Evolutionary conservation across 202 grass and related monocot genomes (phyloP).

Genomic region (Schoenoplectus tabernaemontani): DNA sequence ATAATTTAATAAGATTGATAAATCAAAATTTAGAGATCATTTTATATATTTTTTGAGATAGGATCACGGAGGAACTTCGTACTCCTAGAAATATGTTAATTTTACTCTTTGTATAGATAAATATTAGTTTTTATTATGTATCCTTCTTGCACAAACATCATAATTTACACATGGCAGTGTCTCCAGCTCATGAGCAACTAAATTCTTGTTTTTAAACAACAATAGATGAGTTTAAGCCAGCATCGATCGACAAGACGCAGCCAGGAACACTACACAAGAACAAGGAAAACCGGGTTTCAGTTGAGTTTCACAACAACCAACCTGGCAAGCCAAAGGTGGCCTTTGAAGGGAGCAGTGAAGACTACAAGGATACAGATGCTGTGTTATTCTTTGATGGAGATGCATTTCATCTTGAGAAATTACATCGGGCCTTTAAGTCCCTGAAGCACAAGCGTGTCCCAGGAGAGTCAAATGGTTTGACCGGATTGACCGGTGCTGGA

Average conservation of each 20-base stretch:
- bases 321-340: slow-evolving; percentile 76
- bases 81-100: no score
- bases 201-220: slow-evolving; percentile 16
- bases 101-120: no score
- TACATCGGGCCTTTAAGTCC: slow-evolving; percentile 83
- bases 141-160: neutral
- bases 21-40: no score
- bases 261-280: slow-evolving; percentile 71
- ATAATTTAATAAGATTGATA: no score
- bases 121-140: no score
- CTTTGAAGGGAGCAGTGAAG: slow-evolving; percentile 92
- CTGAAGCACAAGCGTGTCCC: slow-evolving; percentile 78
- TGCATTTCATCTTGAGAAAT: slow-evolving; percentile 68
- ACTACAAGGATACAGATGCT: slow-evolving; percentile 88
- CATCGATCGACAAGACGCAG: slow-evolving; percentile 96
- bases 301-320: slow-evolving; percentile 97
- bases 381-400: slow-evolving; percentile 92
- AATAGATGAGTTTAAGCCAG: slow-evolving; percentile 96
- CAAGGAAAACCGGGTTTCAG: slow-evolving; percentile 89
- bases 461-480: slow-evolving; percentile 44
- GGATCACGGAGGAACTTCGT: no score
- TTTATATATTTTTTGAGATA: no score
- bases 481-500: slow-evolving; percentile 27
- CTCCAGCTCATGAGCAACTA: neutral
- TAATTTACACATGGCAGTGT: neutral